phyloP scores from a whole-genome alignment of 345 rosid species.

The Turnera subulata region DNA sequence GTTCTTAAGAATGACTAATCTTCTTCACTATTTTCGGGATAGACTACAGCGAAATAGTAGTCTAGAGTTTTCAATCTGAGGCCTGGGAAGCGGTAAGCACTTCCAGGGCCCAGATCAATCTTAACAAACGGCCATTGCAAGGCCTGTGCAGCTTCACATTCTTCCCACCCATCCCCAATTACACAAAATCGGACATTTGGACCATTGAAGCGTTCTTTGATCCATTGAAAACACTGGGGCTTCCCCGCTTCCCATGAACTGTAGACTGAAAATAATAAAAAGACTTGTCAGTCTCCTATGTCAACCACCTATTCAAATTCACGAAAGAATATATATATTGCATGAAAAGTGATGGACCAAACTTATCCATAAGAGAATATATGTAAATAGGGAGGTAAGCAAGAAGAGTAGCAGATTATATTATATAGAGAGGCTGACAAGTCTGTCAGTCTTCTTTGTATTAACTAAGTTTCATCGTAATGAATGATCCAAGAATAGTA shows the following conservation, averaged over 20 bases:
- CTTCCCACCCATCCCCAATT: slow-evolving; percentile 91
- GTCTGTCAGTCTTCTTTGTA: no score
- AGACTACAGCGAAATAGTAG: slow-evolving; percentile 59
- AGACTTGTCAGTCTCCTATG: background rate
- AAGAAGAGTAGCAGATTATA: no score
- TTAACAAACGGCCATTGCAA: slow-evolving; percentile 87
- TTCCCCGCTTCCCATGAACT: slow-evolving; percentile 83
- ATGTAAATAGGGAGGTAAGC: no score
- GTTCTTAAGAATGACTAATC: slow-evolving; percentile 10
- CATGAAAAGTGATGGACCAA: no score
- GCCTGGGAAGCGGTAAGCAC: slow-evolving; percentile 78
- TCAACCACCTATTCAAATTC: no score
- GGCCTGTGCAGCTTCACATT: slow-evolving; percentile 74
- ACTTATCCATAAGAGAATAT: no score
- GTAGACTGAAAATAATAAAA: slow-evolving; percentile 45
- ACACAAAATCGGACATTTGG: slow-evolving; percentile 60
- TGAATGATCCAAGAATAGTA: no score
- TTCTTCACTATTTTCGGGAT: slow-evolving; percentile 30
- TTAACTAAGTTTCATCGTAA: no score
- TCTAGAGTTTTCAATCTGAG: slow-evolving; percentile 61
- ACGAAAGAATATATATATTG: no score
- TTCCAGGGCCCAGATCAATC: slow-evolving; percentile 56
- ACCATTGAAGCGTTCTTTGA: slow-evolving; percentile 49
- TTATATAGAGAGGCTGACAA: no score
- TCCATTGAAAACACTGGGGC: slow-evolving; percentile 68